These are phyloP conservation scores for Dentipellis sp. DNA, from an alignment of 768 basidiomycete species.

Conservation along the genomic window DNA sequence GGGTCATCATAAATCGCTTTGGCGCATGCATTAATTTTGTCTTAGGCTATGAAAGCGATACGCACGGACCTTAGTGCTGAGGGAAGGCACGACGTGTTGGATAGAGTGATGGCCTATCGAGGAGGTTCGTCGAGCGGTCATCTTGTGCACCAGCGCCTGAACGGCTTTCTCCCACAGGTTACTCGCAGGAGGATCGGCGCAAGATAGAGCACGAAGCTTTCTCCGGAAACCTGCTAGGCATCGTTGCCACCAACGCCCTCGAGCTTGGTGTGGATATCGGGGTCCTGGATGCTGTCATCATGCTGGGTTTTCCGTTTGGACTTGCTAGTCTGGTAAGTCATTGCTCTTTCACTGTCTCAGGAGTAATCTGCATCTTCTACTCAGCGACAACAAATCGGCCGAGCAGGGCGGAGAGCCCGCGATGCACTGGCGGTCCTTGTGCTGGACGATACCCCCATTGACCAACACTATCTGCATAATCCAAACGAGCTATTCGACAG, in stretches of 20 bases:
- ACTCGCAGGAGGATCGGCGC: constrained; percentile 54
- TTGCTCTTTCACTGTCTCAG: not conserved
- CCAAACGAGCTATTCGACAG: constrained; percentile 64
- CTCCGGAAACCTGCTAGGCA: constrained; percentile 71
- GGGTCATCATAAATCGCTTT: constrained; percentile 10
- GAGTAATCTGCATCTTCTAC: not conserved
- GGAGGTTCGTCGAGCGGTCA: constrained; percentile 46
- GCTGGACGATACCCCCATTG: constrained; percentile 57
- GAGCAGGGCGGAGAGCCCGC: constrained; percentile 73
- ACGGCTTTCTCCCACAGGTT: not conserved
- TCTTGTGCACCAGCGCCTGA: not conserved
- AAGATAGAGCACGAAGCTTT: constrained; percentile 84
- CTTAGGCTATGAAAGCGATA: constrained; percentile 71
- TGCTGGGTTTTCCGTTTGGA: constrained; percentile 76
- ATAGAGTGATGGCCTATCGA: constrained; percentile 73
- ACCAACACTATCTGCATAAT: constrained; percentile 63
- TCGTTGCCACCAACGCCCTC: constrained; percentile 84
- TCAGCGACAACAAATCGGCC: constrained; percentile 82
- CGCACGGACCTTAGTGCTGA: constrained; percentile 62
- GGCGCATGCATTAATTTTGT: not conserved
- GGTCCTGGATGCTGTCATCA: constrained; percentile 79
- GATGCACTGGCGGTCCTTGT: constrained; percentile 75
- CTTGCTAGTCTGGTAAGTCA: constrained; percentile 69
- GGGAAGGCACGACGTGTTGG: constrained; percentile 66
- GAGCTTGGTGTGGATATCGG: constrained; percentile 92